Base-by-base conservation (phyloP, 306 rosid genomes). In the Heteromeles arbutifolia region DNA sequence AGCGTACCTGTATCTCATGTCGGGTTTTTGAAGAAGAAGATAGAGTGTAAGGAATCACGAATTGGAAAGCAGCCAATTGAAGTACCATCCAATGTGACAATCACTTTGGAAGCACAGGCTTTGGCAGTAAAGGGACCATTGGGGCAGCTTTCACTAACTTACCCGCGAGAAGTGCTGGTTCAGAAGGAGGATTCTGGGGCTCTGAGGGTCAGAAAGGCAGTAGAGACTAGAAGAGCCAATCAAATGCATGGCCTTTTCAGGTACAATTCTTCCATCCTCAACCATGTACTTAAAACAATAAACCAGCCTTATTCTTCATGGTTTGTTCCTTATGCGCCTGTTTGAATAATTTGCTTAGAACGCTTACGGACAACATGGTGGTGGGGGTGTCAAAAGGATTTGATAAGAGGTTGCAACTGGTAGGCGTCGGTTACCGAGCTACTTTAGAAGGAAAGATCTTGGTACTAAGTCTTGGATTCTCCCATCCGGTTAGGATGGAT, bases 361-460 rank as follows among this genome's bases (percentile, higher is more conserved):
- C 97, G 1, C 97, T 92, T 24, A 92, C 93, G 21, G 92, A 90
- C 88, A 94, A 94, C 84, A 79, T 94, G 90, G 93, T 94, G 72
- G 84, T 89, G 70, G 99, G 99, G 82, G 99, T 95, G 37, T 95
- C 99, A n/a, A 89, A 86, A 84, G 99, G 99, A 69, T 95, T 95
- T 2, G 97, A 95, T 70, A 95, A 95, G 93, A 92, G 85, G 81
- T 96, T 95, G 69, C 97, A 90, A 74, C 74, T 95, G 82, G 21
- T 95, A 11, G 99, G 99, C n/a, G 97, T 95, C 0, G 99, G 98
- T 48, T 94, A 94, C 86, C 97, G 97, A 85, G 98, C 98, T 4
- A 77, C 21, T 58, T 21, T 96, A 79, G 99, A 96, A 83, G 98
- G 93, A 67, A 87, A 81, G 31, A 91, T 82, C 59, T 71, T 96